Percentiles rank a stretch among this genome's conserved stretches.
Evolutionary conservation across 2,329 filamentous ascomycete species (phyloP).

Genomic region (Ophiostoma quercus): DNA sequence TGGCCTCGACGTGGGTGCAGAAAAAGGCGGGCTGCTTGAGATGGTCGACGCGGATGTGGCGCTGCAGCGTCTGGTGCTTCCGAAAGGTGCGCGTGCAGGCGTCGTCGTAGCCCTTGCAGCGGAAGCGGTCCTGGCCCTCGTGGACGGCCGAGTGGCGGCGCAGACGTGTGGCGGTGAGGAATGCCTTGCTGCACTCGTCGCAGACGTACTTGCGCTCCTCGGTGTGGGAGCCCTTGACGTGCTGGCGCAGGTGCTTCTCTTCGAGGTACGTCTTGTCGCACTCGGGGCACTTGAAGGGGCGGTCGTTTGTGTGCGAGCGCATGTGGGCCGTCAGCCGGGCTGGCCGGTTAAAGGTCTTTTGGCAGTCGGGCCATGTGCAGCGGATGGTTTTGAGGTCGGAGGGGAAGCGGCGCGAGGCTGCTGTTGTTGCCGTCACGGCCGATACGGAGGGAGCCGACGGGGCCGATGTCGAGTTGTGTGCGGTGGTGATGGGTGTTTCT

Average conservation of each 20-base stretch:
- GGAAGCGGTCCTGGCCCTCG: constrained; percentile 67
- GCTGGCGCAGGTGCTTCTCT: constrained; percentile 78
- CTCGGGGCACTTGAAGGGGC: constrained; percentile 67
- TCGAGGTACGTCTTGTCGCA: constrained; percentile 84
- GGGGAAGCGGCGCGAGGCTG: constrained; percentile 42
- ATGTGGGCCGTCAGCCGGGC: constrained; percentile 74
- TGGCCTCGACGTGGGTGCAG: constrained; percentile 49
- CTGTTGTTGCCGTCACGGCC: constrained; percentile 13
- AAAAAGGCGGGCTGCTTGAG: constrained; percentile 64
- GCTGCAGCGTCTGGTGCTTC: constrained; percentile 79
- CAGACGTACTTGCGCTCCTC: constrained; percentile 66
- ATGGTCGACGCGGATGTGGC: constrained; percentile 74
- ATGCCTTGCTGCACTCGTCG: constrained; percentile 72
- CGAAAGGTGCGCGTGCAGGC: constrained; percentile 74
- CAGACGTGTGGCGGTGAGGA: constrained; percentile 73
- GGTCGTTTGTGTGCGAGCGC: constrained; percentile 78
- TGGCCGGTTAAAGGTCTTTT: constrained; percentile 82
- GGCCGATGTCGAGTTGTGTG: constrained; percentile 23
- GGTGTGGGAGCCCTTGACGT: constrained; percentile 76
- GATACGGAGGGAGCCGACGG: constrained; percentile 19
- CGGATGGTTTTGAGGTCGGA: constrained; percentile 70
- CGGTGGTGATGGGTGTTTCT: constrained; percentile 9
- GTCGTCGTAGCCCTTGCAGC: constrained; percentile 62
- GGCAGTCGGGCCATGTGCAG: constrained; percentile 69
- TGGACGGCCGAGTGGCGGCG: constrained; percentile 74